These are phyloP conservation scores for Torulaspora quercuum DNA, from an alignment of 805 yeast species.

Conservation along the genomic window DNA sequence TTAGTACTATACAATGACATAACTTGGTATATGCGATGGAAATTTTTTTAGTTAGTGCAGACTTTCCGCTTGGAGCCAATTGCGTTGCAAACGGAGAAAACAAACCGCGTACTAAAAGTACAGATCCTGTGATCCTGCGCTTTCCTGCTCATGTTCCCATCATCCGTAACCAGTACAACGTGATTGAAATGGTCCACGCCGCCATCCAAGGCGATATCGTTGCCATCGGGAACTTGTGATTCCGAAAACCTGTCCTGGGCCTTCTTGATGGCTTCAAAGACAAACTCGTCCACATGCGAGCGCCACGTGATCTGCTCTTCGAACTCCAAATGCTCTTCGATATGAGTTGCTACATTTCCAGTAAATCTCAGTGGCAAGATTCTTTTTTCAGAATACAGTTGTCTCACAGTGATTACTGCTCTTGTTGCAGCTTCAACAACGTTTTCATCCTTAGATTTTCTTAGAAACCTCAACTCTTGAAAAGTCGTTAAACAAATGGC, in stretches of 20 bases:
- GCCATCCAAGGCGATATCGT: conserved; percentile 21
- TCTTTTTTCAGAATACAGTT: conserved; percentile 53
- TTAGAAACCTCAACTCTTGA: conserved; percentile 65
- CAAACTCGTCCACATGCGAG: conserved; percentile 63
- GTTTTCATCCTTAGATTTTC: conserved; percentile 65
- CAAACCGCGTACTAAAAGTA: conserved; percentile 35
- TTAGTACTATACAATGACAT: conserved; percentile 18
- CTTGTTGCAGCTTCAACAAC: conserved; percentile 80
- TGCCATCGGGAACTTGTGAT: conserved; percentile 11
- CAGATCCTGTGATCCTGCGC: conserved; percentile 39
- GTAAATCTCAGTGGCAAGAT: conserved; percentile 61
- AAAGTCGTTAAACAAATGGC: conserved; percentile 71
- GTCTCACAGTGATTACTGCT: conserved; percentile 68
- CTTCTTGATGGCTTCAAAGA: conserved; percentile 50
- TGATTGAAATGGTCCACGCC: conserved; percentile 43
- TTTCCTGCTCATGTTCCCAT: conserved; percentile 64
- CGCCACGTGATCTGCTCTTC: conserved; percentile 70
- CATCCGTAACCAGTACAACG: conserved; percentile 68
- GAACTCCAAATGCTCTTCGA: conserved; percentile 68
- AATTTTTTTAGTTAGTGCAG: conserved; percentile 25
- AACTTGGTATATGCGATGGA: conserved; percentile 25
- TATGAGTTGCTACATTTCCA: conserved; percentile 61
- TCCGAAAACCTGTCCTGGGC: conserved; percentile 30
- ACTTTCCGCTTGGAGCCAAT: conserved; percentile 22
- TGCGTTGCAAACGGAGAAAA: conserved; percentile 34